Base-by-base conservation (phyloP, 1,284 basidiomycete genomes). In the Trichosporon sp. region DNA sequence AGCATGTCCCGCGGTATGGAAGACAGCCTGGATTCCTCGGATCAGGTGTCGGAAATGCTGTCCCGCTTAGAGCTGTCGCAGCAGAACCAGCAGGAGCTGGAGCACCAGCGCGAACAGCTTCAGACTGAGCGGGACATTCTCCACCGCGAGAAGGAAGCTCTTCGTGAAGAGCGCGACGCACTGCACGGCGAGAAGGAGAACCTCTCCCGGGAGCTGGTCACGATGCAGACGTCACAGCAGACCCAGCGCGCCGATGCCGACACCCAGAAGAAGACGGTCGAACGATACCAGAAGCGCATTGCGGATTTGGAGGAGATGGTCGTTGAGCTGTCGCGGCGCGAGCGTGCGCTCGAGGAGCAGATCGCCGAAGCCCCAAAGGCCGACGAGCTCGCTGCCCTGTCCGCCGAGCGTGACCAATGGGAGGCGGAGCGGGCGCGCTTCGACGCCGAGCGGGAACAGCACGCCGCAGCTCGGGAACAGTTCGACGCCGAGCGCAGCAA, bases 401-500 rank as follows among this genome's bases (percentile, higher is more conserved):
- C 38, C 72, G 78, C 84, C 69, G 90, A 91, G 73, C 86, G 86
- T 74, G 83, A 85, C 48, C 77, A 73, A 69, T 86, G 83, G 66
- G 67, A 70, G 31, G 19, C 38, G 38, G 67, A 72, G 54, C 69
- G 69, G 8, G 37, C 38, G 4, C 48, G 56, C 38, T 48, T 66
- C 37, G 16, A 54, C 2, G 59, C 59, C 21, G 69, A 70, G 46
- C 71, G 70, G 14, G 64, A 65, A 21, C 65, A 76, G 76, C 10
- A 71, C 11, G 61, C 21, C 2, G n/a, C 21, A 3, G 69, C 67
- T 10, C 54, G 65, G 35, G 19, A 61, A 8, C 67, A 64, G 59
- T 43, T 71, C 19, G 37, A 38, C 46, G 12, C 67, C 6, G 64
- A 69, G 31, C 72, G 66, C 46, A 66, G 61, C 59, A 48, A 10